phyloP scores from a whole-genome alignment of 768 basidiomycete species.

The Macrolepiota dolichaula region DNA sequence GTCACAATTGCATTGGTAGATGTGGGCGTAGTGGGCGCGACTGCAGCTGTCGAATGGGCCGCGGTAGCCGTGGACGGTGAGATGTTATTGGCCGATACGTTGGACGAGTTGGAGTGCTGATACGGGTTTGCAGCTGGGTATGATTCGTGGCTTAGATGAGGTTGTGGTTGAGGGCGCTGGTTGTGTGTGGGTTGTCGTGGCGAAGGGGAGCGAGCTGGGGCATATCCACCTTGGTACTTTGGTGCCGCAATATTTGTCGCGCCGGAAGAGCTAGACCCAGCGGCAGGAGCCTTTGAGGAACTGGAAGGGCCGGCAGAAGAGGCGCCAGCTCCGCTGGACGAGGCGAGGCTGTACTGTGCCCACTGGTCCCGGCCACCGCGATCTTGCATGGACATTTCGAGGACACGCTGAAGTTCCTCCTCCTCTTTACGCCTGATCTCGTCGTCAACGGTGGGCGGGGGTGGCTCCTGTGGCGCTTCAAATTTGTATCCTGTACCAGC shows the following conservation, averaged over 20 bases:
- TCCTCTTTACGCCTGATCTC: slow-evolving; percentile 83
- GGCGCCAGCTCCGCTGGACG: slow-evolving; percentile 29
- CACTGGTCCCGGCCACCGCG: slow-evolving; percentile 73
- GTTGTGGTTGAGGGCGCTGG: slow-evolving; percentile 1
- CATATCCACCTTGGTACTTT: slow-evolving; percentile 51
- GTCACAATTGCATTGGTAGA: too few relatives aligned
- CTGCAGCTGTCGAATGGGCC: slow-evolving; percentile 13
- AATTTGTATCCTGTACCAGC: slow-evolving; percentile 66
- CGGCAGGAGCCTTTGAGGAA: slow-evolving; percentile 12
- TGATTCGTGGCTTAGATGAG: slow-evolving; percentile 5
- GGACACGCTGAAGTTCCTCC: slow-evolving; percentile 88
- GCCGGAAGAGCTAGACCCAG: slow-evolving; percentile 19
- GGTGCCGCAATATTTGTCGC: slow-evolving; percentile 22
- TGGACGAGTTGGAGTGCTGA: slow-evolving; percentile 5
- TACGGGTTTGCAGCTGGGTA: slow-evolving; percentile 2
- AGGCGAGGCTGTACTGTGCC: slow-evolving; percentile 37
- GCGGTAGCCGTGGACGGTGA: slow-evolving; percentile 16
- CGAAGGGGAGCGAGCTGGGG: slow-evolving; percentile 52
- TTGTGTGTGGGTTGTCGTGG: slow-evolving; percentile 17
- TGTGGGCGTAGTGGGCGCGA: slow-evolving; percentile 16
- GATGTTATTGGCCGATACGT: not conserved
- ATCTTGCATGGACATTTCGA: slow-evolving; percentile 92
- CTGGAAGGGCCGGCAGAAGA: slow-evolving; percentile 10
- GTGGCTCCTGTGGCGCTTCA: slow-evolving; percentile 54
- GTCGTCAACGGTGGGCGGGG: slow-evolving; percentile 72